Evolutionary conservation across 1,284 basidiomycete genomes (phyloP).

Genomic region (Neonothopanus nambi): DNA sequence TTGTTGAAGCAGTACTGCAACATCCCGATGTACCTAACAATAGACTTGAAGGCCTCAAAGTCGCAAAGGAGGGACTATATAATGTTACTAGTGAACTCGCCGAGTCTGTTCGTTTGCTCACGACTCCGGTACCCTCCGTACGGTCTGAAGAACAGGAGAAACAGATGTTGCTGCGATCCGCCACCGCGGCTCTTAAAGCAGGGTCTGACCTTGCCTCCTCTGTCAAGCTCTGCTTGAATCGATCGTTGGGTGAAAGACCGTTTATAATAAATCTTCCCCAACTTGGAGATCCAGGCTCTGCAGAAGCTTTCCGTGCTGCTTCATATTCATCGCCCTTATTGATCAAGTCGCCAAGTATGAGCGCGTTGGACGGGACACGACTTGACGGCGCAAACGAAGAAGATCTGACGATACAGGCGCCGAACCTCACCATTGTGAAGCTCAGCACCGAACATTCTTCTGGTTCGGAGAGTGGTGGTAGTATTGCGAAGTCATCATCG

Average conservation of each 20-base stretch:
- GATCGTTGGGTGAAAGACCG: constrained; percentile 57
- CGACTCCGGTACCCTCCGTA: constrained; percentile 48
- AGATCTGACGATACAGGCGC: constrained; percentile 56
- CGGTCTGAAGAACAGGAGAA: constrained; percentile 83
- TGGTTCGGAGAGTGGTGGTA: constrained; percentile 41
- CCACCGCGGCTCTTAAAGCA: constrained; percentile 84
- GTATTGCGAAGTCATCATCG: constrained; percentile 40
- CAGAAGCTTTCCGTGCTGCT: constrained; percentile 3
- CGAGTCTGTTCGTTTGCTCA: constrained; percentile 80
- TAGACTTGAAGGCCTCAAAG: constrained; percentile 59
- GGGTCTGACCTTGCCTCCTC: constrained; percentile 88
- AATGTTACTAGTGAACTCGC: constrained; percentile 85
- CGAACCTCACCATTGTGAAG: constrained; percentile 24
- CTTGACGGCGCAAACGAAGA: constrained; percentile 42
- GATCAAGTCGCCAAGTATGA: constrained; percentile 34
- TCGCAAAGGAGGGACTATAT: constrained; percentile 83
- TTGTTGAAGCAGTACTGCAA: constrained; percentile 86
- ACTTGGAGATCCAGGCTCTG: constrained; percentile 42
- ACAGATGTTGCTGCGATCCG: constrained; percentile 72
- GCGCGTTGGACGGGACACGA: constrained; percentile 34
- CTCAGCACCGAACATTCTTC: constrained; percentile 27
- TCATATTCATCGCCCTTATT: constrained; percentile 28
- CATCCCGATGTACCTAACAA: constrained; percentile 61
- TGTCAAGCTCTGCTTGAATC: constrained; percentile 75
- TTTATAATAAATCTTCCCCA: constrained; percentile 66